Evolutionary conservation across 176 grass and related monocot genomes (phyloP).

Genomic region (Phoenix roebelenii): DNA sequence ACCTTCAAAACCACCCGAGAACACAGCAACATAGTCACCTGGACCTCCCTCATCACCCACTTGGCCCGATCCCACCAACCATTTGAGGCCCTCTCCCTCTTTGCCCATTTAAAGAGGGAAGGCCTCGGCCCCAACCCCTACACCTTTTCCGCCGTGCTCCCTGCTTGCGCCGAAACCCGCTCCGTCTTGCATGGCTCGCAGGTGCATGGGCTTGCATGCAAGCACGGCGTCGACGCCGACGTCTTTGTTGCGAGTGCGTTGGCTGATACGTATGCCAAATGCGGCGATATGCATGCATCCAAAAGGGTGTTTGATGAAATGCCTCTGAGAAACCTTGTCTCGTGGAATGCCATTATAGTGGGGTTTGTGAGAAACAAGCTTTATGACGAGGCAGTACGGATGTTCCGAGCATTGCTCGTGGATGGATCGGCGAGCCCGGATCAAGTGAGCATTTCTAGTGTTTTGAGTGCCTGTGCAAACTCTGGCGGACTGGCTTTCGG

Average conservation of each 20-base stretch:
- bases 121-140: conserved; percentile 19
- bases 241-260: conserved; percentile 35
- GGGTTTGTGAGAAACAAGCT: conserved; percentile 29
- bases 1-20: conserved; percentile 8
- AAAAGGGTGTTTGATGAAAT: conserved; percentile 19
- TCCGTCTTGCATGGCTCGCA: conserved; percentile 11
- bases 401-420: conserved; percentile 2
- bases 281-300: conserved; percentile 23
- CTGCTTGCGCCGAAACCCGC: conserved; percentile 13
- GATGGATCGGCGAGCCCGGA: conserved; percentile 4
- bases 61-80: conserved; percentile 19
- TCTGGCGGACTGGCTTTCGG: background rate
- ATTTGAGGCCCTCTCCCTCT: conserved; percentile 32
- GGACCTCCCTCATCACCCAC: conserved; percentile 24
- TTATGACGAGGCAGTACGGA: conserved; percentile 2
- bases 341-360: conserved; percentile 45
- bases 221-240: conserved; percentile 17
- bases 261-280: conserved; percentile 36
- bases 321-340: conserved; percentile 8
- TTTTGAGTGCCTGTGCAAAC: conserved; percentile 12
- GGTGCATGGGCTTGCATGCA: conserved; percentile 30
- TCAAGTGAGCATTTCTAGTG: conserved; percentile 21
- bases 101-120: conserved; percentile 15
- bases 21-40: conserved; percentile 14
- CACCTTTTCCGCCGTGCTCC: conserved; percentile 27